Conservation (phyloP, 1,284 basidiomycete species). For the Ustilago lituana region DNA sequence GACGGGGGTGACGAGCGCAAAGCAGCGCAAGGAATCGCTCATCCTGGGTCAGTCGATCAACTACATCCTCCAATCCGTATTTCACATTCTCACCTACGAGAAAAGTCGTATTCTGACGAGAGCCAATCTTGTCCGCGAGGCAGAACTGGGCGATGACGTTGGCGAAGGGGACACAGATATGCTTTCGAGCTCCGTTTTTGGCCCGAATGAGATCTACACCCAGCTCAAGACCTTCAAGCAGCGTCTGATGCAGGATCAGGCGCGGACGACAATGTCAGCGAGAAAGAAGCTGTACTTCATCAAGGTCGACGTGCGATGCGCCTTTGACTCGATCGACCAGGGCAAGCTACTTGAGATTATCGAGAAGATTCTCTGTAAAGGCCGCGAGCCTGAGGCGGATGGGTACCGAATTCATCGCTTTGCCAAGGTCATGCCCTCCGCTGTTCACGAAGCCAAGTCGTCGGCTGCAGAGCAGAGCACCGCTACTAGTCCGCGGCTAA, state of each 20-base stretch:
- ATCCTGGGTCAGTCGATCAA: slow-evolving; percentile 77
- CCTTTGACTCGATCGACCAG: slow-evolving; percentile 97
- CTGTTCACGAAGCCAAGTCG: background rate
- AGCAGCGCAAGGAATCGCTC: slow-evolving; percentile 23
- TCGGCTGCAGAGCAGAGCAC: background rate
- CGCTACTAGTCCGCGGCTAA: background rate
- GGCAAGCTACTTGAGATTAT: slow-evolving; percentile 82
- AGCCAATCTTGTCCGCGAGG: too few relatives aligned
- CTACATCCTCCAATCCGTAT: slow-evolving; percentile 78
- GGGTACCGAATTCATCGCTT: slow-evolving; percentile 60
- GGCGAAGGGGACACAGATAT: background rate
- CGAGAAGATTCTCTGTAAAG: slow-evolving; percentile 70
- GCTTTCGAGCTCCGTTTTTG: slow-evolving; percentile 56
- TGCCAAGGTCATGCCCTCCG: slow-evolving; percentile 45
- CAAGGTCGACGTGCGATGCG: slow-evolving; percentile 93
- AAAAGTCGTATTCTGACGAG: slow-evolving; percentile 25
- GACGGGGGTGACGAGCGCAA: slow-evolving; percentile 5
- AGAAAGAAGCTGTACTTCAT: slow-evolving; percentile 77
- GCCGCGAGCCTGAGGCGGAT: slow-evolving; percentile 11
- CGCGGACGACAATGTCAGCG: background rate
- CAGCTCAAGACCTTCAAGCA: slow-evolving; percentile 45
- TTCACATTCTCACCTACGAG: slow-evolving; percentile 63
- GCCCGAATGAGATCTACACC: slow-evolving; percentile 68
- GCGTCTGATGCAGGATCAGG: slow-evolving; percentile 10
- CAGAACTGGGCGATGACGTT: too few relatives aligned